Evolutionary conservation across 2,329 filamentous ascomycete species (phyloP), one percentile per base, ranked within the genome.

Genomic region (Colletotrichum noveboracense): DNA sequence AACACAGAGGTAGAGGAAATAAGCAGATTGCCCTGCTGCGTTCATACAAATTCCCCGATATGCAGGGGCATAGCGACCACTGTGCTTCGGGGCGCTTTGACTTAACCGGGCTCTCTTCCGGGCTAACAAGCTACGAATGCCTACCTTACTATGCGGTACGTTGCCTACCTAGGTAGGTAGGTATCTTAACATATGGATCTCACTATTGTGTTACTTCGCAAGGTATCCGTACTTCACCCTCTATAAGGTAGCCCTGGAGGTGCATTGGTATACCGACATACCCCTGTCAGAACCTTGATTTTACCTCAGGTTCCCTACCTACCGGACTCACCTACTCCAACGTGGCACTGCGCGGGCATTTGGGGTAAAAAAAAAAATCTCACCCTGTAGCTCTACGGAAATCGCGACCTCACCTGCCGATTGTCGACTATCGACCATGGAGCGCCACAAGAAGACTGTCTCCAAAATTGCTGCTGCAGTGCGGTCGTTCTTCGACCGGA

Each of bases 361-460:
- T n/a, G 30, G 43, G 26, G 58, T 3, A 24, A 55, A 69, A 70
- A 65, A 70, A 62, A 68, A 55, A 69, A 70, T 34, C 38, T 60
- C 38, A 61, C 30, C 10, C 10, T 21, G 38, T 18, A 48, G n/a
- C 21, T 24, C 24, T 28, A 14, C 52, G 10, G 43, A 48, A n/a
- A 48, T 48, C 18, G 3, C 43, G 43, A 13, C n/a, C 10, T 48
- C 43, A 48, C 43, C 43, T 21, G 43, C 5, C 43, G 38, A 48
- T 48, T n/a, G 38, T 12, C 38, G n/a, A 21, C 18, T 48, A 7
- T 48, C 18, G 30, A 32, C 38, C 18, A 89, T 90, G 88, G 88
- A 91, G 71, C 86, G 86, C 76, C 89, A 91, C 83, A 84, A 82
- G 66, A 83, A 87, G 69, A 84, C 88, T 68, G 88, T 91, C 68